Evolutionary conservation across 1,139 yeast species (phyloP).

Genomic region (Kodamaea plutei): DNA sequence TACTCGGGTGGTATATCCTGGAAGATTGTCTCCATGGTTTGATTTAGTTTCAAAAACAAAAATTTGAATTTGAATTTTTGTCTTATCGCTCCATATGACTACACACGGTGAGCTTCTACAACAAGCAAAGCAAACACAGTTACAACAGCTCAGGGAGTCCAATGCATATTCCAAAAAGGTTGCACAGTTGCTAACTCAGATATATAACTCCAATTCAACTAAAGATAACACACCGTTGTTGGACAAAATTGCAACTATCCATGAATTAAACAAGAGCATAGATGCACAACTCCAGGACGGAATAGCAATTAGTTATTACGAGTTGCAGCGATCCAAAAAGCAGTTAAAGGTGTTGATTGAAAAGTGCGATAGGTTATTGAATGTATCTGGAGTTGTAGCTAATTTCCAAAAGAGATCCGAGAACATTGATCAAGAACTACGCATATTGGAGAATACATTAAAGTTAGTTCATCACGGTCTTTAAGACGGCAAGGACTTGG

Average conservation of each 20-base stretch:
- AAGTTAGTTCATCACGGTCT: too few relatives aligned
- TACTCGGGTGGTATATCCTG: conserved; percentile 1
- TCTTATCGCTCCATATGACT: conserved; percentile 6
- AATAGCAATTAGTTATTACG: conserved; percentile 17
- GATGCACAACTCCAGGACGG: conserved; percentile 26
- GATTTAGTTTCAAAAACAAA: background rate
- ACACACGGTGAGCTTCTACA: conserved; percentile 29
- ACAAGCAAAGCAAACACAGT: conserved; percentile 37
- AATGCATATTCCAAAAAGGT: conserved; percentile 27
- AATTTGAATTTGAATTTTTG: conserved; percentile 1
- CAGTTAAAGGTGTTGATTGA: conserved; percentile 18
- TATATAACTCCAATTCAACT: conserved; percentile 27
- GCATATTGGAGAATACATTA: conserved; percentile 21
- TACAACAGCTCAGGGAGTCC: conserved; percentile 25
- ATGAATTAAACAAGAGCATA: conserved; percentile 36
- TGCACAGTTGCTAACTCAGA: conserved; percentile 19
- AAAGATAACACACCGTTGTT: conserved; percentile 25
- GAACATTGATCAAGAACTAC: conserved; percentile 20
- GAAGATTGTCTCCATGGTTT: conserved; percentile 5
- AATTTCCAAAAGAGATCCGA: conserved; percentile 21
- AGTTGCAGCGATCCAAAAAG: conserved; percentile 20
- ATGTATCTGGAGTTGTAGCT: conserved; percentile 10
- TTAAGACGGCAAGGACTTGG: too few relatives aligned
- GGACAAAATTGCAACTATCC: conserved; percentile 45
- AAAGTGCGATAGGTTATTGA: conserved; percentile 15